Base-by-base conservation (phyloP, 2,329 filamentous ascomycete genomes). In the Apiospora marii region DNA sequence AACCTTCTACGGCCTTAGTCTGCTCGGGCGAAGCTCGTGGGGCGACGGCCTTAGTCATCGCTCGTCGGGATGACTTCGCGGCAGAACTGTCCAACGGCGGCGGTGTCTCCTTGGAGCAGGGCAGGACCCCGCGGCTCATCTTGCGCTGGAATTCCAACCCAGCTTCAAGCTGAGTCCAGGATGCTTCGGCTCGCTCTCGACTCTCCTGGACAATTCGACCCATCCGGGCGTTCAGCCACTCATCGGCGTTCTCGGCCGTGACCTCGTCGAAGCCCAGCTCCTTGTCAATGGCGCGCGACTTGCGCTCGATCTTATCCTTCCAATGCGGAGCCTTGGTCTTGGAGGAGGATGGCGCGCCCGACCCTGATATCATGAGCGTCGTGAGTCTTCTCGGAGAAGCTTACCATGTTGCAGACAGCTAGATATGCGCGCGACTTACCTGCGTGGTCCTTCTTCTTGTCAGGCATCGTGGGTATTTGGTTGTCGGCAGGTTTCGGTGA, bases 111-210 rank as follows among this genome's bases (percentile, higher is more conserved):
- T 41, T 64, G 1, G 30, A 41, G 58, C 34, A 22, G 30, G 58
- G 58, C 58, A 64, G 58, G 58, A 64, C 22, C 34, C 58, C 58
- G 19, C 58, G 58, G 58, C 58, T 64, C 58, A 64, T 64, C 58
- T 41, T 64, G 10, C 34, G 58, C 58, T 64, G 58, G 22, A 64
- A 64, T 8, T 64, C 58, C 34, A 64, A 12, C 19, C 58, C 58
- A 34, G 58, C 58, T 22, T 41, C 34, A 19, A 64, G 58, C 10
- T 64, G 34, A 8, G 13, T 10, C 58, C 58, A 64, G 19, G 34
- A 41, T 12, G 19, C 8, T 4, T 41, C 58, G 58, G 58, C 6
- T 34, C 58, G 30, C 8, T n/a, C 8, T 14, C 4, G 58, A 34
- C 10, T 41, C 22, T 64, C 58, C 34, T 64, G 19, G 19, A 34